These are phyloP conservation scores for Phaffia tasmanica DNA, from an alignment of 768 basidiomycete species.

Conservation along the genomic window DNA sequence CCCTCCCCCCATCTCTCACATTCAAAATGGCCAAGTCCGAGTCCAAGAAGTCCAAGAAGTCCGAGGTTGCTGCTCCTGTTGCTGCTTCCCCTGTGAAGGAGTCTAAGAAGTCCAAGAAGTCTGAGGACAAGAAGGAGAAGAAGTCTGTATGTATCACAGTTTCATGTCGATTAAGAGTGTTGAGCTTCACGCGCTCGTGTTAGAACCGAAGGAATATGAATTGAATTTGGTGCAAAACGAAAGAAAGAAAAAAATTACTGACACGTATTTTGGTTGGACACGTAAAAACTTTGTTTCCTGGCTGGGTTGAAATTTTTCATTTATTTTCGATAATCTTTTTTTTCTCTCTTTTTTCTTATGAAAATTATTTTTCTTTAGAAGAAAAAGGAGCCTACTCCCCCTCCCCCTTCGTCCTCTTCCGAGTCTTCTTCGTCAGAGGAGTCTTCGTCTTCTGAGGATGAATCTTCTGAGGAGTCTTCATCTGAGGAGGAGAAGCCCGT, in stretches of 20 bases:
- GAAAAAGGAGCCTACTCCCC: conserved; percentile 24
- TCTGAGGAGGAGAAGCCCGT: conserved; percentile 25
- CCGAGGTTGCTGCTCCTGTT: conserved; percentile 24
- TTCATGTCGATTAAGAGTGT: background rate
- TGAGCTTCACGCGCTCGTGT: background rate
- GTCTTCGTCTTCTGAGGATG: conserved; percentile 2
- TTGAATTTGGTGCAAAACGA: too few species aligned
- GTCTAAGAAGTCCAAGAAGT: conserved; percentile 35
- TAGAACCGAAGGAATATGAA: too few species aligned
- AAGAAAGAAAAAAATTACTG: too few species aligned
- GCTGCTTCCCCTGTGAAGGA: conserved; percentile 23
- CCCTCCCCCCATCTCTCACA: background rate
- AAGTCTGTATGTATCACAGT: conserved; percentile 14
- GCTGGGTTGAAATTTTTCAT: background rate
- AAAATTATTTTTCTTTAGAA: background rate
- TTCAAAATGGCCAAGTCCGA: conserved; percentile 23
- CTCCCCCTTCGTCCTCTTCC: conserved; percentile 12
- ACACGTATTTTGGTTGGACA: too few species aligned
- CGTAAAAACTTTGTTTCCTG: background rate
- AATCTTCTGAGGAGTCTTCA: conserved; percentile 20
- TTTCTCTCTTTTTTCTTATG: background rate
- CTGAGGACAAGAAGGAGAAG: conserved; percentile 20
- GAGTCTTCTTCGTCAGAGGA: conserved; percentile 16
- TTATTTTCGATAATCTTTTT: background rate
- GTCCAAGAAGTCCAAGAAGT: conserved; percentile 25